These are phyloP conservation scores for Microglena sp. DNA, from an alignment of 139 green algal genomes.

Conservation along the genomic window DNA sequence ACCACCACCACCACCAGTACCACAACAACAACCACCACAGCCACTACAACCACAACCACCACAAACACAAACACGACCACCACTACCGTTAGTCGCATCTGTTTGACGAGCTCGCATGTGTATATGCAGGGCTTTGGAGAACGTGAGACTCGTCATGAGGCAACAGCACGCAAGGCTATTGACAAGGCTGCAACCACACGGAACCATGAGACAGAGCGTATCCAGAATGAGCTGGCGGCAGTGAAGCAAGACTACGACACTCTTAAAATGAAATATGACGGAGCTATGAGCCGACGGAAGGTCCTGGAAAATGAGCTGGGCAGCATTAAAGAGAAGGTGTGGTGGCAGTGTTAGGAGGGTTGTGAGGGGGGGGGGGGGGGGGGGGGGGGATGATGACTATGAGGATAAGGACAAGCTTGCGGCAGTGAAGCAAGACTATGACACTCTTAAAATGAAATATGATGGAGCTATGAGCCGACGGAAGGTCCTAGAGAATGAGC, in stretches of 20 bases:
- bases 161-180: constrained; percentile 24
- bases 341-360: too few relatives aligned
- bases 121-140: background rate
- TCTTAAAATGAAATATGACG: constrained; percentile 28
- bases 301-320: constrained; percentile 37
- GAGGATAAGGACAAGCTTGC: constrained; percentile 30
- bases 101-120: too few relatives aligned
- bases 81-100: too few relatives aligned
- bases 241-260: constrained; percentile 22
- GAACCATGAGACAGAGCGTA: constrained; percentile 23
- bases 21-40: too few relatives aligned
- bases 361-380: too few relatives aligned
- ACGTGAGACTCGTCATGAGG: constrained; percentile 20
- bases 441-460: constrained; percentile 26
- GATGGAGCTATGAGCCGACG: constrained; percentile 22
- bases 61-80: background rate
- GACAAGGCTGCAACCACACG: constrained; percentile 17
- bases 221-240: constrained; percentile 22
- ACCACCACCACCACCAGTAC: too few relatives aligned
- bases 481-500: constrained; percentile 39
- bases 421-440: constrained; percentile 16
- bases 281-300: constrained; percentile 21
- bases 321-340: constrained; percentile 5
- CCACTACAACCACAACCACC: too few relatives aligned
- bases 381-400: too few relatives aligned